These are phyloP conservation scores for Ustilago hordei DNA, from an alignment of 1,284 basidiomycete species.

Conservation along the genomic window DNA sequence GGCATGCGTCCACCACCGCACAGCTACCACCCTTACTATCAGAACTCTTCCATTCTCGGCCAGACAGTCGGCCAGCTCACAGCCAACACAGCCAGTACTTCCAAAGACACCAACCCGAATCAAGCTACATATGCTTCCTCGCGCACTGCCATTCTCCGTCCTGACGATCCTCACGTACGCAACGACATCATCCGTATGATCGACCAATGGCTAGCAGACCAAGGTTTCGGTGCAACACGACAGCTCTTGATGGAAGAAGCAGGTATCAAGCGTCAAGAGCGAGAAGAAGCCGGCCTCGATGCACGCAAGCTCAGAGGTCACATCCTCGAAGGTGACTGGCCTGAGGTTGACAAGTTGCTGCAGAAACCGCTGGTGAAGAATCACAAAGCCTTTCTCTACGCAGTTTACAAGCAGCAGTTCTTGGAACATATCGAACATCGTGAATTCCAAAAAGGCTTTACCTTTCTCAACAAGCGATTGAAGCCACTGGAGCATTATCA, in stretches of 20 bases:
- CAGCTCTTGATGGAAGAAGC: conserved; percentile 71
- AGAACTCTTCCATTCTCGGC: conserved; percentile 45
- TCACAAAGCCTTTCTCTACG: conserved; percentile 72
- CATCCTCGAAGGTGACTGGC: conserved; percentile 72
- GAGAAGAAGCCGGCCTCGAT: conserved; percentile 65
- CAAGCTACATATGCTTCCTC: conserved; percentile 45
- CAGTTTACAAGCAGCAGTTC: conserved; percentile 70
- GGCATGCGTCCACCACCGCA: conserved; percentile 54
- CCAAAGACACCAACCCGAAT: conserved; percentile 30
- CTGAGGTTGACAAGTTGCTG: conserved; percentile 70
- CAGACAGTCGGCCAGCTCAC: conserved; percentile 36
- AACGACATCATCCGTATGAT: conserved; percentile 69
- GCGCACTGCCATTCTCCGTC: conserved; percentile 60
- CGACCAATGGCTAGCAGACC: conserved; percentile 71
- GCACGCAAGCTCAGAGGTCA: conserved; percentile 71
- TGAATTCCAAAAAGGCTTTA: conserved; percentile 71
- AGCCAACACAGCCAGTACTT: conserved; percentile 26
- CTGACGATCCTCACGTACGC: conserved; percentile 54
- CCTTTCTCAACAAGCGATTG: conserved; percentile 72
- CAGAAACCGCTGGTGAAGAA: conserved; percentile 70
- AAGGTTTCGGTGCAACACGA: conserved; percentile 69
- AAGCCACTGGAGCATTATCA: conserved; percentile 73
- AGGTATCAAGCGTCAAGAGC: conserved; percentile 62
- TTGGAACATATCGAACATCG: conserved; percentile 72
- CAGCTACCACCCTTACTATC: conserved; percentile 42